Base-by-base conservation (phyloP, 208 protist species). In the Crithidia mellificae region DNA sequence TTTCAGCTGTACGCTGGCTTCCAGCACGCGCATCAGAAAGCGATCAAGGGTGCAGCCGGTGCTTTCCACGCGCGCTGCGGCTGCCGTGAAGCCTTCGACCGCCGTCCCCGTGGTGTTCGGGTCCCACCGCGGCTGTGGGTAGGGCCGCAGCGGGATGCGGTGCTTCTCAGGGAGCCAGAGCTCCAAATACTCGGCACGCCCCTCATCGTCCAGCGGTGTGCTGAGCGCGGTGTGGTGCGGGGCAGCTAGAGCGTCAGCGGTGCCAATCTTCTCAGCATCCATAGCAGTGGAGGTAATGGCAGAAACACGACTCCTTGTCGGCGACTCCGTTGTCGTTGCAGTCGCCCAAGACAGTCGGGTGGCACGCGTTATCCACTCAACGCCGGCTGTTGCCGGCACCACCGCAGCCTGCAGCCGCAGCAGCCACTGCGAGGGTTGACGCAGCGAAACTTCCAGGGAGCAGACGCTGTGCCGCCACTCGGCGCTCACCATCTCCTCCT, bases 91-190 rank as follows among this genome's bases (percentile, higher is more conserved):
- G 19, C 17, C 25, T 19, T 46, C 1, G 14, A 80, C n/a, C 9
- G 67, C n/a, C n/a, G 24, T 32, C 20, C 58, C 50, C 53, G 54
- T 55, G 0, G 20, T 32, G 29, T 63, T 62, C 5, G 49, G 52
- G 58, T 46, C 64, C 67, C 53, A 73, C 39, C 25, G 39, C 12
- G 75, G 63, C 11, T 30, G 27, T 7, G 77, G 55, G 64, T 87
- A 89, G 19, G 88, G 88, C 12, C 69, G 72, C 77, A 94, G 73
- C 4, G 81, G 76, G 20, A 80, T 68, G 19, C 88, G 78, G 65
- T 94, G 85, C 71, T 88, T 91, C 69, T 80, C 78, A 2, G 85
- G 83, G 63, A 95, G 77, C 90, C 90, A 95, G 68, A 92, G 39
- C 63, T 89, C 81, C 25, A 92, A 61, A 36, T 78, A 56, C 44